phyloP scores from a whole-genome alignment of 129 eudicot genomes.

The Daucus carota region DH1_v3.0 NC_030388.2:3462001-3462500 shows the following conservation, averaged over 20 bases:
- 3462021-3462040: constrained; percentile 33
- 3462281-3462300: constrained; percentile 44
- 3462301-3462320: constrained; percentile 46
- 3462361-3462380: constrained; percentile 80
- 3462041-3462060: constrained; percentile 36
- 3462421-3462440: constrained; percentile 89
- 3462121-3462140: constrained; percentile 73
- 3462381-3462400: constrained; percentile 61
- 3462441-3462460: constrained; percentile 73
- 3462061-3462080: constrained; percentile 42
- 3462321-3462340: constrained; percentile 33
- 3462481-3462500: constrained; percentile 33
- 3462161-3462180: constrained; percentile 58
- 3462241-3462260: constrained; percentile 48
- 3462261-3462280: constrained; percentile 61
- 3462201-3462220: constrained; percentile 49
- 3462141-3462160: constrained; percentile 92
- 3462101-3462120: constrained; percentile 49
- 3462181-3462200: constrained; percentile 52
- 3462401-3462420: constrained; percentile 53
- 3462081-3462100: constrained; percentile 56
- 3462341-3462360: constrained; percentile 62
- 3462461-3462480: constrained; percentile 46
- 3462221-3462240: constrained; percentile 53
- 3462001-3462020: constrained; percentile 44